Base-by-base conservation (phyloP, 2,329 filamentous ascomycete species). In the Westerdykella sp. region DNA sequence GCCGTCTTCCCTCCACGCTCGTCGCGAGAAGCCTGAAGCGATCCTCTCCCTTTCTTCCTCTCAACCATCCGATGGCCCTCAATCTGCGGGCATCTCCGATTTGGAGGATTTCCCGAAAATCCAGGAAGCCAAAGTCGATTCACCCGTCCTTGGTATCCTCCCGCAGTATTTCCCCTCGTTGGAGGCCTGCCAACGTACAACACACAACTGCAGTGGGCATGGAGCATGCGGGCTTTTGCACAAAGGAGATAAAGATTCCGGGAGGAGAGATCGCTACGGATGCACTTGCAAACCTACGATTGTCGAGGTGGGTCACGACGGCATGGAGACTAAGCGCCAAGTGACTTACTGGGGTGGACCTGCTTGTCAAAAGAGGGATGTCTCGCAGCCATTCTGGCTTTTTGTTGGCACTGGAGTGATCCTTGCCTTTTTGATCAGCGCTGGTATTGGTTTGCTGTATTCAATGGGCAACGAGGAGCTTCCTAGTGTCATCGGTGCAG, bases 401-500 rank as follows among this genome's bases (percentile, higher is more conserved):
- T 82, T 98, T 56, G 78, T 80, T 11, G 81, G 83, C 6, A 85
- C 93, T 55, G 83, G 79, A 4, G 70, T 96, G 38, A 69, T 81
- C 31, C 73, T 94, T 49, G 69, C 93, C 1, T 77, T 79, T 37
- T 69, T 86, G 31, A 70, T 94, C 22, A 75, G 74, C 31, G 83
- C 85, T 63, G 81, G 80, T 10, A 83, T 97, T 55, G 81, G 83
- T 5, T 73, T 95, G 75, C 68, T 98, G 42, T 93, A 84, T 68
- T 83, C 74, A 49, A 86, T 97, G 59, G 93, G 91, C 28, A 80
- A 85, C 65, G 83, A 95, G 72, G 85, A 89, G 69, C 74, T 97
- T 51, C 93, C 93, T 0, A 89, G 89, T 56, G 91, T 98, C 7
- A 90, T 98, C 66, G 88, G 89, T n/a, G 93, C 93, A 38, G 93